Evolutionary conservation across 164 flowering plant genomes (phyloP).

Genomic region (Magnolia officinalis): DNA sequence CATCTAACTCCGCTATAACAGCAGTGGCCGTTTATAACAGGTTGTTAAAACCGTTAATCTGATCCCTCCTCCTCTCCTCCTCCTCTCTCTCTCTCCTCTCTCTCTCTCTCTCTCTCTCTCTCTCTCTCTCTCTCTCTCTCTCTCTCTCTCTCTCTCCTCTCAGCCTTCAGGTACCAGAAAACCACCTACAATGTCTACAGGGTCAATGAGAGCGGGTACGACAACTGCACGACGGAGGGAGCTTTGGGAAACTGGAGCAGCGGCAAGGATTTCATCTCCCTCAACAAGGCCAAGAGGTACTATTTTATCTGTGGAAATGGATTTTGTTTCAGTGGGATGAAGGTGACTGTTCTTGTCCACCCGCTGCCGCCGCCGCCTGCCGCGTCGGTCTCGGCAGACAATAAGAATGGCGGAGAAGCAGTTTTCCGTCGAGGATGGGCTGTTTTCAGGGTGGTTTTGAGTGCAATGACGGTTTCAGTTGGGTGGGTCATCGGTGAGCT

Average conservation of each 20-base stretch:
- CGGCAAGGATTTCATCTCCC: slow-evolving; percentile 18
- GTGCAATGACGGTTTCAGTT: not conserved
- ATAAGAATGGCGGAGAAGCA: not conserved
- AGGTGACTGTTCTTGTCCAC: slow-evolving; percentile 15
- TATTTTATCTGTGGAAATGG: slow-evolving; percentile 19
- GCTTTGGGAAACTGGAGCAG: slow-evolving; percentile 20
- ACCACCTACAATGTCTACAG: slow-evolving; percentile 14
- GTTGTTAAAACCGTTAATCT: too few species aligned
- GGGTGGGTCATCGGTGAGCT: not conserved
- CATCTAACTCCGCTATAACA: too few species aligned
- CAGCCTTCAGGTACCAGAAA: slow-evolving; percentile 24
- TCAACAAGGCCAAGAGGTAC: slow-evolving; percentile 12
- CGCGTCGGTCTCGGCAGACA: not conserved
- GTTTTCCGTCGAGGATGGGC: not conserved
- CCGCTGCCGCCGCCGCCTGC: slow-evolving; percentile 8
- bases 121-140: too few species aligned
- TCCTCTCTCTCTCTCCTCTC: too few species aligned
- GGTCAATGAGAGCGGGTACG: slow-evolving; percentile 22
- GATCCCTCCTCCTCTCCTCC: not conserved
- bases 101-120: too few species aligned
- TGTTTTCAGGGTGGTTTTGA: slow-evolving; percentile 1
- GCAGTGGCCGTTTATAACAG: too few species aligned
- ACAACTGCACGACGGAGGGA: slow-evolving; percentile 17
- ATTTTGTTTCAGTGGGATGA: slow-evolving; percentile 16
- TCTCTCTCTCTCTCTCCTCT: not conserved